These are phyloP conservation scores for Pythium phragmitis DNA, from an alignment of 352 stramenopile genomes.

Conservation along the genomic window DNA sequence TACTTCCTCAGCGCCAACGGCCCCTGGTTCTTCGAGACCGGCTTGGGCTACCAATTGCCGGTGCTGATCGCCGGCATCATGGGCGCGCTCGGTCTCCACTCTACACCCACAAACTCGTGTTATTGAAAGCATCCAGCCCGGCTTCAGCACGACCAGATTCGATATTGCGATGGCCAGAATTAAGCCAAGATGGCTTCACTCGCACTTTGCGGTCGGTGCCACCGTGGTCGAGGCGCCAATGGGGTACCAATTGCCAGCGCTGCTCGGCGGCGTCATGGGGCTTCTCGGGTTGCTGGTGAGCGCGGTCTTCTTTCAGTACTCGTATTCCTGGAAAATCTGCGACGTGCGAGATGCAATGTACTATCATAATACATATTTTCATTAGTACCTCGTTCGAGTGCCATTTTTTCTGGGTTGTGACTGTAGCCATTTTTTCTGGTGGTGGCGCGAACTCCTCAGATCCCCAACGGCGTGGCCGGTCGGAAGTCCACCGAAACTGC, in stretches of 20 bases:
- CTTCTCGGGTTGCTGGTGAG: background rate
- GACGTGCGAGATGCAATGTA: background rate
- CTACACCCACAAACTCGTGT: too few species aligned
- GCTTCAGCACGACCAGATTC: too few species aligned
- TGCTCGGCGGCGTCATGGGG: background rate
- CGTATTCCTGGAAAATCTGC: background rate
- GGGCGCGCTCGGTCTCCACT: background rate
- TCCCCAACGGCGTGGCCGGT: conserved; percentile 1
- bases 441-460: background rate
- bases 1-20: background rate
- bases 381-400: background rate
- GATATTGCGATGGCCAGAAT: too few species aligned
- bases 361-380: background rate
- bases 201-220: background rate
- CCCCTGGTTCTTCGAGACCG: background rate
- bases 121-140: too few species aligned
- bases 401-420: background rate
- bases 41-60: background rate
- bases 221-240: background rate
- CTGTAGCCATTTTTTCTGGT: conserved; percentile 5
- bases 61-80: background rate
- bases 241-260: background rate
- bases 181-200: too few species aligned
- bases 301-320: background rate
- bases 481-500: background rate